Base-by-base conservation (phyloP, 2,329 filamentous ascomycete genomes). In the Trichocomaceae sp. region DNA sequence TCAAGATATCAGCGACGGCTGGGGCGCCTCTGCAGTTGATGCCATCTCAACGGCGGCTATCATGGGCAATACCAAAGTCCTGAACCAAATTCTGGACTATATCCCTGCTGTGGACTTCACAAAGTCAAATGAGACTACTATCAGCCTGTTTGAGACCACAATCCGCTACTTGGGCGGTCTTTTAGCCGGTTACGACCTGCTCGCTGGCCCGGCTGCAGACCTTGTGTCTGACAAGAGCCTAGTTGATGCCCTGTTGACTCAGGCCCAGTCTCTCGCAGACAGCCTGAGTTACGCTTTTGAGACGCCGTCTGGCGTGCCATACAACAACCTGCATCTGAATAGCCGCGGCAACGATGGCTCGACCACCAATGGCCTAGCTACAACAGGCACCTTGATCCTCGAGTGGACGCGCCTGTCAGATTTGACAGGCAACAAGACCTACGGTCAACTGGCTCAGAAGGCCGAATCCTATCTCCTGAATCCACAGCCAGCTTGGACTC, bases 141-240 rank as follows among this genome's bases (percentile, higher is more conserved):
- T 95, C 48, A 92, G 86, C 37, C 72, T 96, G 7, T 96, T 96
- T 64, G 90, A 96, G 72, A 95, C 89, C 0, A 96, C 88, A 0
- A 95, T 96, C 64, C 84, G 90, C 26, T 95, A 95, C 64, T 74
- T 96, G 1, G 90, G 83, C 9, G 90, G 90, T 15, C 77, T 96
- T 63, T 66, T 96, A 8, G 87, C 90, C 2, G 88, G 85, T 4
- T 79, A 78, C 61, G 77, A 79, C 57, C 77, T 96, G 48, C 74
- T 95, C 47, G 84, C 75, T 1, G 87, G 87, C 0, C 86, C 86
- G 1, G 76, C 84, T 17, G 72, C 76, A 15, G 60, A 77, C 31
- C 71, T 85, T 13, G 76, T 78, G 46, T 64, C 70, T 8, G 72
- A 79, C 62, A 65, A 59, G 59, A 63, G 66, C 5, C 76, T 78